Evolutionary conservation across 495 filamentous ascomycete species (phyloP).

Genomic region (Lasiosphaeris hirsuta): DNA sequence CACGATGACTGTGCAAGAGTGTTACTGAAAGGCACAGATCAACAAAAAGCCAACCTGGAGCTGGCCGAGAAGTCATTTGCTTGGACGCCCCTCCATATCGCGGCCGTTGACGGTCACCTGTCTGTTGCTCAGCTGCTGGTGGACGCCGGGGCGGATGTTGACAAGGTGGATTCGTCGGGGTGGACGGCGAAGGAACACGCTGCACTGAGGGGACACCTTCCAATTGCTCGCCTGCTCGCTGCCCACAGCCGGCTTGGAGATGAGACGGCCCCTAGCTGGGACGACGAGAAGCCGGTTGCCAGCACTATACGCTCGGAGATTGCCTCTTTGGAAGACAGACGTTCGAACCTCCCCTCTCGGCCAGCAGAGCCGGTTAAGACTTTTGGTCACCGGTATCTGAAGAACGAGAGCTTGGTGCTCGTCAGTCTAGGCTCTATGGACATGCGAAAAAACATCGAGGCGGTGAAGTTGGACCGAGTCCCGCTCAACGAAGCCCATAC

Average conservation of each 20-base stretch:
- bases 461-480: conserved; percentile 86
- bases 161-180: conserved; percentile 74
- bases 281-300: conserved; percentile 34
- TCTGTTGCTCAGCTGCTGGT: conserved; percentile 67
- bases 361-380: conserved; percentile 77
- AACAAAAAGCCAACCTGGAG: conserved; percentile 72
- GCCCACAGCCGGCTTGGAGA: conserved; percentile 25
- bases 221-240: conserved; percentile 67
- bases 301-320: conserved; percentile 48
- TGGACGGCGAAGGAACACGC: conserved; percentile 97
- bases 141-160: conserved; percentile 69
- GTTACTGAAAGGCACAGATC: conserved; percentile 63
- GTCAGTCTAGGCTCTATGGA: conserved; percentile 95
- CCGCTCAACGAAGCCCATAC: conserved; percentile 82
- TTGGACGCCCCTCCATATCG: conserved; percentile 92
- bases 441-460: conserved; percentile 70
- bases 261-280: conserved; percentile 22
- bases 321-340: conserved; percentile 48
- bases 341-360: conserved; percentile 40
- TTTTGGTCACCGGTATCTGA: conserved; percentile 94
- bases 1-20: conserved; percentile 75
- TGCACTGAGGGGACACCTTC: conserved; percentile 78
- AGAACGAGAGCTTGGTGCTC: conserved; percentile 79
- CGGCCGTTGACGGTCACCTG: conserved; percentile 81
- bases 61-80: conserved; percentile 78